Base-by-base conservation (phyloP, 768 basidiomycete species). In the Rhodotorula kratochvilovae region DNA sequence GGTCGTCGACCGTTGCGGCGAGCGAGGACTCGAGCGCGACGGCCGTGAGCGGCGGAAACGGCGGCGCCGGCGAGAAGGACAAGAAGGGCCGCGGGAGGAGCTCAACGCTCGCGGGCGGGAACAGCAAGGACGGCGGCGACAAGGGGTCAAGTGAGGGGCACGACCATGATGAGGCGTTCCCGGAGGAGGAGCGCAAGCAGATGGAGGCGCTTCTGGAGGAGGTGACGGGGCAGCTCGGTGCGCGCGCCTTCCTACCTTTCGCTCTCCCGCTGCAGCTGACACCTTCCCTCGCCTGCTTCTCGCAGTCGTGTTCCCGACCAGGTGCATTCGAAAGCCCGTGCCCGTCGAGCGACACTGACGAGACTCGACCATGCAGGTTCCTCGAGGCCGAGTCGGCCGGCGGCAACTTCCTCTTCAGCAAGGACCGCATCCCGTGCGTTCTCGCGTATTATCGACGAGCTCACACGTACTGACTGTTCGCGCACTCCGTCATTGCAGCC, bases 341-440 rank as follows among this genome's bases (percentile, higher is more conserved):
- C n/a, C n/a, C n/a, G n/a, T n/a, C n/a, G n/a, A n/a, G n/a, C n/a
- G n/a, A n/a, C n/a, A n/a, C 31, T 35, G 54, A 55, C 31, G 15
- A 1, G 33, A 5, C 19, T 21, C 54, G 54, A 35, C 17, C n/a
- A n/a, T 25, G 7, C 75, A 95, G 94, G 19, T 97, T 97, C 82
- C 78, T 98, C 70, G 94, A 97, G 80, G 90, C 87, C n/a, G 94
- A 97, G 81, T 92, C 95, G 78, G 84, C 87, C 2, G 88, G 89
- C 12, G 89, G 94, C 74, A 97, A 98, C 79, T 95, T 96, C 83
- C 81, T 96, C 70, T 95, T 95, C 82, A 91, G 90, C 77, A 86
- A 91, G 39, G 93, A 95, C 78, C 79, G 79, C 70, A 81, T 82
- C 54, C 73, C 80, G 63, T 80, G 25, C 80, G 36, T 63, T 53